Evolutionary conservation across 2,329 filamentous ascomycete genomes (phyloP).

Genomic region (Blastomyces gilchristii): DNA sequence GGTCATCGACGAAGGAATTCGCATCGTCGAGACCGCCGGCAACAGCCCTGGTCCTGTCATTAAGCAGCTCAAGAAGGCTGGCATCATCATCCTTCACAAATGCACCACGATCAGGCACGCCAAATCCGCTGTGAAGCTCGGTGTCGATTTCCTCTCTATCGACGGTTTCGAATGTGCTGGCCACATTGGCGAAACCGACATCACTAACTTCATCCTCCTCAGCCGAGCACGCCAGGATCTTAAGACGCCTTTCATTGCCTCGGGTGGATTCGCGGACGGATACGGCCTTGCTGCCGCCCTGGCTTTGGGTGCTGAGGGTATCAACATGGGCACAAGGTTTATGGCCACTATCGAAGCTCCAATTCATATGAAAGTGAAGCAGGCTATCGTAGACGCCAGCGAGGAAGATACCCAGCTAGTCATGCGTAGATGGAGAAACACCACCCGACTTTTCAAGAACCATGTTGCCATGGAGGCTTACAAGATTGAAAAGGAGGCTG

Average conservation of each 20-base stretch:
- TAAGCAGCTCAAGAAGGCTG: conserved; percentile 69
- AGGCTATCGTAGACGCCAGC: conserved; percentile 74
- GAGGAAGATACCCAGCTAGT: conserved; percentile 89
- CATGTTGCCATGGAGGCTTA: conserved; percentile 72
- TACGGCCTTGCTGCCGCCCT: conserved; percentile 85
- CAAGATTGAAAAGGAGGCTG: conserved; percentile 73
- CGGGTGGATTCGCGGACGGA: conserved; percentile 89
- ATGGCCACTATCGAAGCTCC: conserved; percentile 93
- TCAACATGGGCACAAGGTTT: conserved; percentile 98
- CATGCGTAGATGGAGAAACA: conserved; percentile 86
- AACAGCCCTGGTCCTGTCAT: conserved; percentile 89
- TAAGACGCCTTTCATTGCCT: conserved; percentile 82
- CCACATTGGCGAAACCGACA: conserved; percentile 45
- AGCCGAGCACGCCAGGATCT: conserved; percentile 75
- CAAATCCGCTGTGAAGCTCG: conserved; percentile 80
- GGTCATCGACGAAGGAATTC: conserved; percentile 84
- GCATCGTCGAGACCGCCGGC: conserved; percentile 84
- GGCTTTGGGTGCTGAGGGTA: conserved; percentile 77
- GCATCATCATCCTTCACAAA: conserved; percentile 80
- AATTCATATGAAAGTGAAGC: conserved; percentile 87
- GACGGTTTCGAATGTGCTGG: conserved; percentile 97
- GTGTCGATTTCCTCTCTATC: conserved; percentile 92
- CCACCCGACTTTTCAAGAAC: conserved; percentile 77
- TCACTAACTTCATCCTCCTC: conserved; percentile 55
- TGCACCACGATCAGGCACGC: conserved; percentile 95